These are phyloP conservation scores for Cercospora citrullina DNA, from an alignment of 2,329 filamentous ascomycete species.

Conservation along the genomic window DNA sequence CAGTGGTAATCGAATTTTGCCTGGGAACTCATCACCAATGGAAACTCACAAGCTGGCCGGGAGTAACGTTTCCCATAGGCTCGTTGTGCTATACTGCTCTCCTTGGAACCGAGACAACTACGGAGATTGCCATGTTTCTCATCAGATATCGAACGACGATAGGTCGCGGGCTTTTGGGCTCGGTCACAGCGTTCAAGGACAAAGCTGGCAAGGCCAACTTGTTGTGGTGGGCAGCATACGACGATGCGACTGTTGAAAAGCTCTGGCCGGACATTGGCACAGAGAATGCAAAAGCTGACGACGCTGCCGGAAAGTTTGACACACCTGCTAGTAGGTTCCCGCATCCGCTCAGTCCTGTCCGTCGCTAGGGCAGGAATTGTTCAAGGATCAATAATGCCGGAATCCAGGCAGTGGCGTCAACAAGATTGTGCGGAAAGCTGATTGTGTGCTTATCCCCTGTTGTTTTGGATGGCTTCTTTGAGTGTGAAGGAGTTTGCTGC, in stretches of 20 bases:
- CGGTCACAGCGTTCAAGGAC: conserved; percentile 2
- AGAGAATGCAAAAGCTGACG: background rate
- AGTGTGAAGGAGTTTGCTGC: too few relatives aligned
- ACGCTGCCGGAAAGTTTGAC: background rate
- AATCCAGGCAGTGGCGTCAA: too few relatives aligned
- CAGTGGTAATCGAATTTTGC: background rate
- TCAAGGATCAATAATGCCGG: too few relatives aligned
- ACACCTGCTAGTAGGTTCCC: background rate
- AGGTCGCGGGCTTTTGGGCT: background rate
- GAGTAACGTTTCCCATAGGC: conserved; percentile 5
- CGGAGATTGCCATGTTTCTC: background rate
- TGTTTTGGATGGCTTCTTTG: too few relatives aligned
- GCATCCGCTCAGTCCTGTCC: too few relatives aligned
- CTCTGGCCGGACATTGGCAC: background rate
- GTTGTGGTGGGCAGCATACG: conserved; percentile 2
- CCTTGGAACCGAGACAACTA: background rate
- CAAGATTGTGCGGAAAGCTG: too few relatives aligned
- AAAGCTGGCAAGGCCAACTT: background rate
- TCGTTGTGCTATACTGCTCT: background rate
- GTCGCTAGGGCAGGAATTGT: too few relatives aligned
- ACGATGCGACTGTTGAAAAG: background rate
- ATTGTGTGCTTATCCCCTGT: too few relatives aligned
- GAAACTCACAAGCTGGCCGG: background rate
- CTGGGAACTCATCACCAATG: background rate
- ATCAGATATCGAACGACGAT: background rate